Percentiles rank a stretch among this genome's conserved stretches.
phyloP scores from a whole-genome alignment of 257 asterid species.

The Verbascum thapsus region DNA sequence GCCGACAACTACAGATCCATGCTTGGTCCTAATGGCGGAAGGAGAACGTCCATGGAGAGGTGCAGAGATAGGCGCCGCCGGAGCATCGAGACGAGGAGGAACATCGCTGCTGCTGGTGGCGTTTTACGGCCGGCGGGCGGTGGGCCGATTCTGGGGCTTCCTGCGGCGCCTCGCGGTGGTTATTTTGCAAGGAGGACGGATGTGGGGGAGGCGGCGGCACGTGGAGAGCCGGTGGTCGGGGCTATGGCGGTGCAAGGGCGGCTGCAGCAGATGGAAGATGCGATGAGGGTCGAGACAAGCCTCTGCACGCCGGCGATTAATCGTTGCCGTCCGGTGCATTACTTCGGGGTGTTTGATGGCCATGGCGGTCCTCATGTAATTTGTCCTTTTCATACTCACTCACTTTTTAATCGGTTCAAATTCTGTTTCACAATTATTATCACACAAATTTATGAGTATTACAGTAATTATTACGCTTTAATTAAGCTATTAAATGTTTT shows the following conservation, averaged over 20 bases:
- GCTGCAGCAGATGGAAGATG: conserved; percentile 43
- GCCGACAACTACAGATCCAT: too few relatives aligned
- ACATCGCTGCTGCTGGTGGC: neutral
- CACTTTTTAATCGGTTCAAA: too few relatives aligned
- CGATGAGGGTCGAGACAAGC: conserved; percentile 23
- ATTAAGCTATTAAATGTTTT: too few relatives aligned
- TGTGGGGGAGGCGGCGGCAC: too few relatives aligned
- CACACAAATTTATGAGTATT: too few relatives aligned
- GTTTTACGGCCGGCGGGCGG: neutral
- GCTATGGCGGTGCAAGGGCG: conserved; percentile 34
- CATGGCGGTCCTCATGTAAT: conserved; percentile 51
- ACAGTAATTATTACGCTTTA: too few relatives aligned
- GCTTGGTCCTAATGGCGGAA: neutral
- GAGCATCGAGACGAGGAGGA: conserved; percentile 25
- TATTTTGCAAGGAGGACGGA: neutral
- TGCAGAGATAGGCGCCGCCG: conserved; percentile 24
- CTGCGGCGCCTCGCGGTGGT: neutral
- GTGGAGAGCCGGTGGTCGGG: conserved; percentile 28
- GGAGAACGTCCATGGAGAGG: neutral
- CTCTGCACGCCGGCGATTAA: conserved; percentile 33
- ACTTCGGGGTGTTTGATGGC: conserved; percentile 46
- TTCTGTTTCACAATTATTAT: too few relatives aligned
- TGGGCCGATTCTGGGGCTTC: neutral
- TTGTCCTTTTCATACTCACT: neutral
- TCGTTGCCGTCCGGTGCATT: conserved; percentile 39